Conservation (phyloP, 352 stramenopile genomes). For the Phytophthora citricola region DNA sequence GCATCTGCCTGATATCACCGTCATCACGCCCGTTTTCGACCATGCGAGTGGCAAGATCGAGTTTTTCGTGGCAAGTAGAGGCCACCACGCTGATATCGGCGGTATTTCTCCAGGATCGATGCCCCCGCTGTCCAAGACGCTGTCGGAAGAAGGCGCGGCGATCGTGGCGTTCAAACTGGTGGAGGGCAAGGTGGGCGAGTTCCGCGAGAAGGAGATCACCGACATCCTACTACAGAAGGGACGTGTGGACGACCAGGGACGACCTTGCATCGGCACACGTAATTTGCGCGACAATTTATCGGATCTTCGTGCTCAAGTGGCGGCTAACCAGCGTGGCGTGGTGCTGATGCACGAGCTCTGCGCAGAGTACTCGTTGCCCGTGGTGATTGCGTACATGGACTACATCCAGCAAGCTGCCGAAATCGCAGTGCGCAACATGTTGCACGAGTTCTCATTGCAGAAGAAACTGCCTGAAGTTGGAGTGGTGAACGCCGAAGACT, state of each 20-base stretch:
- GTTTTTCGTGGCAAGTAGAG: constrained; percentile 98
- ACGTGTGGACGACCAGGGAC: constrained; percentile 79
- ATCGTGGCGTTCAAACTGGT: constrained; percentile 99
- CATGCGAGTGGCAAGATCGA: constrained; percentile 90
- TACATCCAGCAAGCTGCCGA: constrained; percentile 98
- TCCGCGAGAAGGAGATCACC: constrained; percentile 97
- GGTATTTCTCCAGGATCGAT: constrained; percentile 96
- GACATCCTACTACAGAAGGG: constrained; percentile 95
- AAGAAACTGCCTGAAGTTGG: constrained; percentile 80
- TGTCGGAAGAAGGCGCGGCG: constrained; percentile 98
- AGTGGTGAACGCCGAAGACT: constrained; percentile 94
- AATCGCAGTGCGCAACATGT: constrained; percentile 95
- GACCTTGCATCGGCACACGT: constrained; percentile 91
- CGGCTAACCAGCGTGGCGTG: constrained; percentile 97
- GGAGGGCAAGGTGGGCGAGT: constrained; percentile 91
- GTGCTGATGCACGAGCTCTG: constrained; percentile 96
- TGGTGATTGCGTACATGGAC: constrained; percentile 98
- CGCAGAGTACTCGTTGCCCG: constrained; percentile 94
- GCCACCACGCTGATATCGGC: constrained; percentile 98
- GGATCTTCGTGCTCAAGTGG: constrained; percentile 98
- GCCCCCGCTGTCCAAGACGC: constrained; percentile 94
- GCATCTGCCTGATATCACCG: constrained; percentile 99
- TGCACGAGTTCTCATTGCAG: constrained; percentile 93
- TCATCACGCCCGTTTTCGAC: constrained; percentile 99
- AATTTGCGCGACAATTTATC: constrained; percentile 98